phyloP scores from a whole-genome alignment of 176 grass and related monocot species.

The Oryza coarctata region DNA sequence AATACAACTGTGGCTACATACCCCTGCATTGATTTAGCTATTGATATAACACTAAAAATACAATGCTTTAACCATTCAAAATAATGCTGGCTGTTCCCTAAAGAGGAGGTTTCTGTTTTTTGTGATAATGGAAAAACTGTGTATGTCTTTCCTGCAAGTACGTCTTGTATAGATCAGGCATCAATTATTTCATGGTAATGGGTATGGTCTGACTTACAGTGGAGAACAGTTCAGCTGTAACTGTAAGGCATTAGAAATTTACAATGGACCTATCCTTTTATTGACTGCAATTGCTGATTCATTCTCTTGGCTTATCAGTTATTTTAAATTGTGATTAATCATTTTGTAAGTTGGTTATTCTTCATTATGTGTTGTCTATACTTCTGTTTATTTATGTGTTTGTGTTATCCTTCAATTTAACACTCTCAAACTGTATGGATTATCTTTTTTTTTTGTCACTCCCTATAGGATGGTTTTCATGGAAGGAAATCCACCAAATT shows the following conservation, averaged over 20 bases:
- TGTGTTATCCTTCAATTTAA: neutral
- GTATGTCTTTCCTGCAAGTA: neutral
- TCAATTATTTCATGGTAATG: neutral
- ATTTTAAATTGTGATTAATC: conserved; percentile 12
- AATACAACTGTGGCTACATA: neutral
- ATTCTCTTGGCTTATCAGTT: neutral
- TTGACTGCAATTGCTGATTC: conserved; percentile 6
- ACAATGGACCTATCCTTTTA: neutral
- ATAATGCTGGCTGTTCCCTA: neutral
- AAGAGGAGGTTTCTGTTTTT: neutral
- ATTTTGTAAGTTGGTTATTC: neutral
- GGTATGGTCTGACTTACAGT: neutral
- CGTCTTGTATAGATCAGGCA: neutral
- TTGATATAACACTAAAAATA: neutral
- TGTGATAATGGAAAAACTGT: neutral
- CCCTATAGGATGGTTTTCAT: conserved; percentile 78
- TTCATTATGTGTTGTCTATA: neutral
- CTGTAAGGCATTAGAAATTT: neutral
- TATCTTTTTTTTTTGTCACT: neutral
- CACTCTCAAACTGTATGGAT: neutral
- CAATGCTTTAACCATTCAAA: neutral
- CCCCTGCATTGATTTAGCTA: neutral
- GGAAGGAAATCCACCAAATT: conserved; percentile 67
- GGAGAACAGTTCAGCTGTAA: neutral
- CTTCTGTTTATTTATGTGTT: neutral